These are phyloP conservation scores for Citrus medica DNA, from an alignment of 345 rosid species.

Conservation along the genomic window DNA sequence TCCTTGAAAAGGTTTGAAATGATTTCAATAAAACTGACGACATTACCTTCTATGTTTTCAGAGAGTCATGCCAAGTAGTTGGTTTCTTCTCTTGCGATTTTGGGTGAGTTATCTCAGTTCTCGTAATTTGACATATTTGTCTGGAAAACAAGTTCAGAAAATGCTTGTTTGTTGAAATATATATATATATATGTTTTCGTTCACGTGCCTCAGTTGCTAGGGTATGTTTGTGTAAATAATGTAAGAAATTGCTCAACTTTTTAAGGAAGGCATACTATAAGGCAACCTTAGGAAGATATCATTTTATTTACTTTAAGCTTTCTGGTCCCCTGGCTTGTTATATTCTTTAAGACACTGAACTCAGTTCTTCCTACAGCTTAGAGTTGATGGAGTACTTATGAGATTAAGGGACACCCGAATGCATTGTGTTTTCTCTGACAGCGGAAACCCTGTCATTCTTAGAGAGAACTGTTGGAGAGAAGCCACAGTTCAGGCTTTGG, in stretches of 20 bases:
- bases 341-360: conserved; percentile 8
- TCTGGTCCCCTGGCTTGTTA: neutral
- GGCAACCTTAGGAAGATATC: neutral
- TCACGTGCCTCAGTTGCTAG: neutral
- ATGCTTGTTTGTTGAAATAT: neutral
- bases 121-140: conserved; percentile 1
- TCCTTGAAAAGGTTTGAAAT: neutral
- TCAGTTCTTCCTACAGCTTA: conserved; percentile 50
- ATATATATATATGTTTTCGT: neutral
- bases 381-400: conserved; percentile 97
- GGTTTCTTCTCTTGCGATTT: conserved; percentile 95
- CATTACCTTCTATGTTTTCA: conserved; percentile 27
- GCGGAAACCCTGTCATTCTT: conserved; percentile 50
- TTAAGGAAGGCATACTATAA: neutral
- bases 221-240: neutral
- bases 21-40: conserved; percentile 8
- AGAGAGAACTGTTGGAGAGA: conserved; percentile 96
- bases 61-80: conserved; percentile 96
- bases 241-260: neutral
- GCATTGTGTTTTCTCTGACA: conserved; percentile 61
- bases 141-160: neutral
- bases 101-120: conserved; percentile 66
- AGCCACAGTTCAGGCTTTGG: conserved; percentile 63
- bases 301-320: neutral
- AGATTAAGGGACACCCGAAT: conserved; percentile 92